Evolutionary conservation across 1,284 basidiomycete genomes (phyloP).

Genomic region (Naganishia cerealis): DNA sequence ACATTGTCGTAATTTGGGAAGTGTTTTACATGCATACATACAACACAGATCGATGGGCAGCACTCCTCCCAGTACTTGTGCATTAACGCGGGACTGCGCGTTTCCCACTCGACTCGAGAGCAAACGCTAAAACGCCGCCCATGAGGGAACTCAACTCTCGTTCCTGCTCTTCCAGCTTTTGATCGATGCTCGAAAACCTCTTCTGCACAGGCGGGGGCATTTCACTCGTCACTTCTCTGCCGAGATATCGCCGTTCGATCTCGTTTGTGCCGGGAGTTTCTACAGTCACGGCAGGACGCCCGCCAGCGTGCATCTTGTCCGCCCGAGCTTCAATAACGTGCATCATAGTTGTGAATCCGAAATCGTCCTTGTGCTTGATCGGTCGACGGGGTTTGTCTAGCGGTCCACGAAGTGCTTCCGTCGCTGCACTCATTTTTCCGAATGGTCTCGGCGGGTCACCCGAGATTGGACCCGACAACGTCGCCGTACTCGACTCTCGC

Average conservation of each 20-base stretch:
- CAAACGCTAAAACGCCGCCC: constrained; percentile 27
- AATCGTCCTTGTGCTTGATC: constrained; percentile 72
- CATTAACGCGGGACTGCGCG: neutral
- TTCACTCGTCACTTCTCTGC: neutral
- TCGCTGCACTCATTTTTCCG: constrained; percentile 26
- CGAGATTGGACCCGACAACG: constrained; percentile 2
- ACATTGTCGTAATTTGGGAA: neutral
- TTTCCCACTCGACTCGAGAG: constrained; percentile 3
- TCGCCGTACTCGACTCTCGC: constrained; percentile 5
- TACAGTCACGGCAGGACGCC: constrained; percentile 33
- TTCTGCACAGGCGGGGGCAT: constrained; percentile 58
- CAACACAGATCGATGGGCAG: neutral
- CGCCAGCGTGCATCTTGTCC: constrained; percentile 45
- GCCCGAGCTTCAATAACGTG: constrained; percentile 73
- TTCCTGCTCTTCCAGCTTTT: constrained; percentile 69
- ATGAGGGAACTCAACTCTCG: constrained; percentile 72
- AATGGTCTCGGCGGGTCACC: neutral
- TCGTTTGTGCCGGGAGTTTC: constrained; percentile 34
- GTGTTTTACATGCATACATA: too few species aligned
- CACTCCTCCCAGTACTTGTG: neutral
- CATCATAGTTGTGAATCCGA: constrained; percentile 71
- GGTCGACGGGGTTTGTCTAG: constrained; percentile 45
- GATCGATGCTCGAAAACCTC: constrained; percentile 69
- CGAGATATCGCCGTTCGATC: constrained; percentile 38
- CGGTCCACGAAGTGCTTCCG: constrained; percentile 30